Evolutionary conservation across 306 rosid species (phyloP).

Genomic region (Purshia tridentata): DNA sequence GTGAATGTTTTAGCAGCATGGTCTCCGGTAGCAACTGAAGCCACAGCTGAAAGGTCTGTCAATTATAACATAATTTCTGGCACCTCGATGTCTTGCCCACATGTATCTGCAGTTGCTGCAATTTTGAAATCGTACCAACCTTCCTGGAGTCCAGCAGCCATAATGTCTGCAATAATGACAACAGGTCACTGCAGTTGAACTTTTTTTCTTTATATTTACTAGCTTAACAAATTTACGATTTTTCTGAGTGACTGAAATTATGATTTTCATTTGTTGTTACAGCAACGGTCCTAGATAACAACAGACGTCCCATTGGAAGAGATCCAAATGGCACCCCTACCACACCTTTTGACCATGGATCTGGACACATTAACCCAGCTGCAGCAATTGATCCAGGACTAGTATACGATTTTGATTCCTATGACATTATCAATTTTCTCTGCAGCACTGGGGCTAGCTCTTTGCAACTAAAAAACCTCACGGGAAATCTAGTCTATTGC

Average conservation of each 20-base stretch:
- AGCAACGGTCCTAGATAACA: slow-evolving; percentile 52
- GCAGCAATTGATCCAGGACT: slow-evolving; percentile 61
- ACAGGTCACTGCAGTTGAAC: slow-evolving; percentile 37
- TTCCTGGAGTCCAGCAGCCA: slow-evolving; percentile 63
- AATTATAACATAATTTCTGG: slow-evolving; percentile 63
- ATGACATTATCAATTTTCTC: slow-evolving; percentile 56
- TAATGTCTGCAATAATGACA: slow-evolving; percentile 66
- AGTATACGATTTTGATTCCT: slow-evolving; percentile 51
- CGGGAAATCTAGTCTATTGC: slow-evolving; percentile 39
- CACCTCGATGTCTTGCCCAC: slow-evolving; percentile 71
- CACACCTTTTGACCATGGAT: slow-evolving; percentile 60
- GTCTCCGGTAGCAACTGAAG: slow-evolving; percentile 52
- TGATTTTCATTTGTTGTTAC: slow-evolving; percentile 29
- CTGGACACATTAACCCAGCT: slow-evolving; percentile 58
- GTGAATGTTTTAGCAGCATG: slow-evolving; percentile 74
- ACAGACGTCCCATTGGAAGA: slow-evolving; percentile 39
- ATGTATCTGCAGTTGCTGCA: slow-evolving; percentile 60
- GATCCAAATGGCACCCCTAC: slow-evolving; percentile 65
- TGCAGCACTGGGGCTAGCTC: slow-evolving; percentile 58
- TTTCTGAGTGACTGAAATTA: slow-evolving; percentile 7
- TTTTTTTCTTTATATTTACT: neutral
- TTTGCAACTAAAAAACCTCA: slow-evolving; percentile 57
- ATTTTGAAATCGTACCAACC: slow-evolving; percentile 50
- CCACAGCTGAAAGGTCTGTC: slow-evolving; percentile 44
- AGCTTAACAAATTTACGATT: slow-evolving; percentile 2